These are phyloP conservation scores for Fusarium longipes DNA, from an alignment of 2,329 filamentous ascomycete species.

Conservation along the genomic window DNA sequence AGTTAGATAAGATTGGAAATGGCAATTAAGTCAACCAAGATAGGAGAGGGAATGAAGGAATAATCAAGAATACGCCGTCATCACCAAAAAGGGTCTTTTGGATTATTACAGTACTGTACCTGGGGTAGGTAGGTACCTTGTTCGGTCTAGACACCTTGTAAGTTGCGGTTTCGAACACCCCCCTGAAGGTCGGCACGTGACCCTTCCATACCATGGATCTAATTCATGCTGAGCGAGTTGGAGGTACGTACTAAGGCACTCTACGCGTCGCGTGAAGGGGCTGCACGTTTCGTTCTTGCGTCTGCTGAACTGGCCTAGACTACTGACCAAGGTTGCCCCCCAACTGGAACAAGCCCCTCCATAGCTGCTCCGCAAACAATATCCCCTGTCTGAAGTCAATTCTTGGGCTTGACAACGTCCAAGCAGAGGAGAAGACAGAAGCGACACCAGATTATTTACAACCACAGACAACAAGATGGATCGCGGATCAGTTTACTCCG, in stretches of 20 bases:
- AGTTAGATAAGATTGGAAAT: slow-evolving; percentile 21
- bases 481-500: slow-evolving; percentile 85
- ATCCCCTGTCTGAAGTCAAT: slow-evolving; percentile 35
- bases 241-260: slow-evolving; percentile 14
- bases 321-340: slow-evolving; percentile 38
- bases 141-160: slow-evolving; percentile 35
- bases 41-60: slow-evolving; percentile 15
- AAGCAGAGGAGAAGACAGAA: slow-evolving; percentile 15
- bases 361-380: slow-evolving; percentile 38
- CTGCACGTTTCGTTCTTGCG: slow-evolving; percentile 30
- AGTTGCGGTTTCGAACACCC: slow-evolving; percentile 36
- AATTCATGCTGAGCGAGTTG: neutral
- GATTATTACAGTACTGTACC: slow-evolving; percentile 20
- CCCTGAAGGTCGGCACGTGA: slow-evolving; percentile 36
- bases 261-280: slow-evolving; percentile 44
- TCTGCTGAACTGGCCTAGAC: slow-evolving; percentile 24
- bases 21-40: slow-evolving; percentile 37
- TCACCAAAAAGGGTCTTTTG: slow-evolving; percentile 34
- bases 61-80: slow-evolving; percentile 41
- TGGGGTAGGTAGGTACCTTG: slow-evolving; percentile 22
- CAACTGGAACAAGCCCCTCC: slow-evolving; percentile 44
- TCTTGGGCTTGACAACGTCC: slow-evolving; percentile 22
- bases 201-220: no score
- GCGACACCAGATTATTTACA: slow-evolving; percentile 3
- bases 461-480: slow-evolving; percentile 70